phyloP scores from a whole-genome alignment of 768 basidiomycete genomes.

The Rhodotorula taiwanensis region DNA sequence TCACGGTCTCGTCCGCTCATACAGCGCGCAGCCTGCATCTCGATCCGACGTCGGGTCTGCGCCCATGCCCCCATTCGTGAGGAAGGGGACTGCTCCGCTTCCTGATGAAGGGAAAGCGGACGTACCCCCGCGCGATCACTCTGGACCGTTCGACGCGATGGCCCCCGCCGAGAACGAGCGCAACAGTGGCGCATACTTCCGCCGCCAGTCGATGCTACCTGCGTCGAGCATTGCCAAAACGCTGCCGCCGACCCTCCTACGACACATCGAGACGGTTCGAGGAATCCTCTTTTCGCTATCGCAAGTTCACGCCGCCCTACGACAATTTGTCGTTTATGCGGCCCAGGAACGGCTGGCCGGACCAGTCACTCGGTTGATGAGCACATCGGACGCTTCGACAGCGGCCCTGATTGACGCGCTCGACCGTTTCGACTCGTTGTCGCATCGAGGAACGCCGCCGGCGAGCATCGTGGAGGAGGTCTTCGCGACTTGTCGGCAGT shows the following conservation, averaged over 20 bases:
- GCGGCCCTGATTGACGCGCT: constrained; percentile 74
- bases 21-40: too few species aligned
- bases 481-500: constrained; percentile 75
- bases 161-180: constrained; percentile 53
- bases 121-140: background rate
- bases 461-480: constrained; percentile 67
- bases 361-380: constrained; percentile 73
- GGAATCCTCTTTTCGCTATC: constrained; percentile 86
- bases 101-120: too few species aligned
- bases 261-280: constrained; percentile 77
- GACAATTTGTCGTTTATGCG: constrained; percentile 76
- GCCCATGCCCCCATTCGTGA: constrained; percentile 35
- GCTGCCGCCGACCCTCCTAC: constrained; percentile 62
- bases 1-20: too few species aligned
- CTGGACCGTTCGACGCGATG: background rate
- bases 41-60: too few species aligned
- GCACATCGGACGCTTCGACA: constrained; percentile 75
- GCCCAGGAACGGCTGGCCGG: constrained; percentile 74
- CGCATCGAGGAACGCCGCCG: constrained; percentile 61
- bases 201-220: constrained; percentile 73
- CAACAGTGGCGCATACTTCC: constrained; percentile 88
- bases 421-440: constrained; percentile 80
- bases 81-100: background rate
- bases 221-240: constrained; percentile 56
- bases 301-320: constrained; percentile 80